phyloP scores from a whole-genome alignment of 164 flowering plant species.

The Umbilicus rupestris region DNA sequence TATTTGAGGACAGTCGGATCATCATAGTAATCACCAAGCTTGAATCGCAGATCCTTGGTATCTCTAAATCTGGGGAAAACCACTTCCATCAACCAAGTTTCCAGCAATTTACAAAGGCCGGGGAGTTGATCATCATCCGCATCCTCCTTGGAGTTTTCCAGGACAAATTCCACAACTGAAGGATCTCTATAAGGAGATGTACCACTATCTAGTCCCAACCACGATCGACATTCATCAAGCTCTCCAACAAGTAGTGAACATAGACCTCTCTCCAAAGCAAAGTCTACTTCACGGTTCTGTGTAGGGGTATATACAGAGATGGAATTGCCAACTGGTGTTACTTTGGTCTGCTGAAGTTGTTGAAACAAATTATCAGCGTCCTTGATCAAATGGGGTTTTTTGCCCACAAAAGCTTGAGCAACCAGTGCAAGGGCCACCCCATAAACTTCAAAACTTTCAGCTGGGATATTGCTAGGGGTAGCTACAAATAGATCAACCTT shows the following conservation, averaged over 20 bases:
- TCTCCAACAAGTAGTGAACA: constrained; percentile 89
- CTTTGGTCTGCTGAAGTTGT: constrained; percentile 79
- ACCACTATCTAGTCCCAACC: constrained; percentile 81
- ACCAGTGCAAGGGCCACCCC: constrained; percentile 97
- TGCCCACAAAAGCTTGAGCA: constrained; percentile 69
- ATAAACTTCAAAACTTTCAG: constrained; percentile 89
- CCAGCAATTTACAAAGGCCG: constrained; percentile 88
- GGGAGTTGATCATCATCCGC: constrained; percentile 65
- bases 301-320: constrained; percentile 23
- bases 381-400: constrained; percentile 75
- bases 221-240: constrained; percentile 74
- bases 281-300: constrained; percentile 64
- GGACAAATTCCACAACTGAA: constrained; percentile 56
- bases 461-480: constrained; percentile 80
- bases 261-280: constrained; percentile 87
- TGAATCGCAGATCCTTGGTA: constrained; percentile 53
- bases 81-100: constrained; percentile 85
- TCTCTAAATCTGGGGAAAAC: constrained; percentile 91
- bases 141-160: constrained; percentile 66
- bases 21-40: constrained; percentile 93
- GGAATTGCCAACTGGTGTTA: constrained; percentile 29
- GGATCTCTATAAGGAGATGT: constrained; percentile 72
- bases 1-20: constrained; percentile 77
- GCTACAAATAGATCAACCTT: constrained; percentile 86
- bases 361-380: constrained; percentile 82